Evolutionary conservation across 106 monocot species (phyloP), one percentile per base, ranked within the genome.

Genomic region (Platanthera guangdongensis): DNA sequence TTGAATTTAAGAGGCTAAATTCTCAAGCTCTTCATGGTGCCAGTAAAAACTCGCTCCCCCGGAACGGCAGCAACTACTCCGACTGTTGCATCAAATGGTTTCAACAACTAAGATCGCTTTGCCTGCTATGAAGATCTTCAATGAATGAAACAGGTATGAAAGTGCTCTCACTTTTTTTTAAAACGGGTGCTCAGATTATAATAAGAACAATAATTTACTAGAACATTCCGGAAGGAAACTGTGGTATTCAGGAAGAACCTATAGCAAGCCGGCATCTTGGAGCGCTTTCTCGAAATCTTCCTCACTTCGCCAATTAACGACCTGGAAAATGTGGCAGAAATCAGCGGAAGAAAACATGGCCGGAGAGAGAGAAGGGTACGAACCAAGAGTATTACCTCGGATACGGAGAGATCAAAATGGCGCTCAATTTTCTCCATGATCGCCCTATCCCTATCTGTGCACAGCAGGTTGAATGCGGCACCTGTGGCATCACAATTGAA

Each of bases 401-500:
- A 67, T 25, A 93, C 77, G 15, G n/a, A 7, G 70, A 89, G 87
- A 52, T 86, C 79, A 79, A 89, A 97, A 73, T 97, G 81, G 25
- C 73, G 77, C 68, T 91, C 97, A 68, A 96, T 96, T 76, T 91
- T 93, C 85, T 89, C 89, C 89, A 95, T 84, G 16, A 86, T 28
- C 18, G 16, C 60, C 21, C 75, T 72, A 55, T 95, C 93, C 73
- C 80, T 75, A 15, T 87, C 82, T 7, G 78, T 78, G 52, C 82
- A 85, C 47, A 95, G 0, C 51, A 96, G 76, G 81, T 96, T 93
- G 80, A 96, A 89, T n/a, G 91, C 89, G 9, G 89, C 96, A 78
- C 96, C 96, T 93, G 81, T 79, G 16, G 47, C 39, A 6, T 2
- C 46, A n/a, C 47, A 70, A 15, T 9, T 47, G 6, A 14, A 70